A percentile compares a stretch with the other conserved stretches of the same genome.
Evolutionary conservation across 179 eudicot species (phyloP).

Genomic region (Heliamphora pulchella): DNA sequence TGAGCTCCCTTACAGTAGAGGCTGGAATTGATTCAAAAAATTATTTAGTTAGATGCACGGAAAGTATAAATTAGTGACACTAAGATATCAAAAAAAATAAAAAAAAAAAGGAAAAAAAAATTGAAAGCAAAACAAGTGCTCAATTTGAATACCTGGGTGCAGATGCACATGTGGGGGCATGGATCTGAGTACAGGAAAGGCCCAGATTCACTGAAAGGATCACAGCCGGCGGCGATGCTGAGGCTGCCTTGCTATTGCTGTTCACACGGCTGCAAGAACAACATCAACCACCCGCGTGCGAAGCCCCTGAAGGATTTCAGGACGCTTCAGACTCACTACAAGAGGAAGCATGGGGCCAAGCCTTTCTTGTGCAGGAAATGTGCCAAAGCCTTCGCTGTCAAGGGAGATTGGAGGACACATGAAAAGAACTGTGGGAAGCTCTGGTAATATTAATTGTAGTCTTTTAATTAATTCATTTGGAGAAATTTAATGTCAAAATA

Average conservation of each 20-base stretch:
- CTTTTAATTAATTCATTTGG: too few relatives aligned
- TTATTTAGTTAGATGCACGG: too few relatives aligned
- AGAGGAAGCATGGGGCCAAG: constrained; percentile 72
- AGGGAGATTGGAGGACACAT: constrained; percentile 86
- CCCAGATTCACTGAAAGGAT: constrained; percentile 56
- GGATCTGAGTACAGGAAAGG: constrained; percentile 78
- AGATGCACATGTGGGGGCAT: constrained; percentile 98
- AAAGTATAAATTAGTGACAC: too few relatives aligned
- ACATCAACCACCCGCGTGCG: constrained; percentile 73
- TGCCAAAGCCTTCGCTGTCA: constrained; percentile 61
- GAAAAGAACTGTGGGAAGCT: constrained; percentile 83
- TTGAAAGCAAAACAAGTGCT: neutral
- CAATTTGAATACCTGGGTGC: neutral
- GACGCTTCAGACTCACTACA: constrained; percentile 86
- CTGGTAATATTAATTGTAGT: neutral
- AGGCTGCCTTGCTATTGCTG: constrained; percentile 79
- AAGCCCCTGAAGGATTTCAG: constrained; percentile 76
- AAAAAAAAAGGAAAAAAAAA: neutral
- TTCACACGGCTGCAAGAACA: constrained; percentile 77
- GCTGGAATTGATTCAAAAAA: too few relatives aligned
- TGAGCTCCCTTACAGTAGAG: too few relatives aligned
- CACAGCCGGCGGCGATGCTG: constrained; percentile 78
- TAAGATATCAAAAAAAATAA: too few relatives aligned
- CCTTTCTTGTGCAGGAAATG: constrained; percentile 69
- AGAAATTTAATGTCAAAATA: too few relatives aligned